Percentiles rank a stretch among this genome's conserved stretches.
Evolutionary conservation across 768 basidiomycete species (phyloP).

Genomic region (Tubosaeta brunneosetosa): DNA sequence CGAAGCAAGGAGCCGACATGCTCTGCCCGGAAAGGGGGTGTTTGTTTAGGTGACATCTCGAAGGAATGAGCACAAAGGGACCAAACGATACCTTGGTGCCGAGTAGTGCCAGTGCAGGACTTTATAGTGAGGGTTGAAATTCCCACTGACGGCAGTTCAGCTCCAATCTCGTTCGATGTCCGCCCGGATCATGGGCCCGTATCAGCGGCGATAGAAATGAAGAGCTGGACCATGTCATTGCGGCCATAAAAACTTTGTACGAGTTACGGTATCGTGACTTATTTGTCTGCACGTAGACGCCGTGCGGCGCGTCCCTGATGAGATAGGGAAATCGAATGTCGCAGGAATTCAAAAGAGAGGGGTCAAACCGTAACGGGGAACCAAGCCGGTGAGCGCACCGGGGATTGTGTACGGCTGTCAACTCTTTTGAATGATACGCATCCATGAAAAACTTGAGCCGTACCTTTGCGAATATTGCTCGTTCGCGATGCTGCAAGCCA

Average conservation of each 20-base stretch:
- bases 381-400: neutral
- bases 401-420: neutral
- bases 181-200: neutral
- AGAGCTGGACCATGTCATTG: neutral
- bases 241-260: neutral
- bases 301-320: neutral
- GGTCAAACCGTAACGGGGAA: neutral
- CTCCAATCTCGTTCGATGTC: neutral
- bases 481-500: no score
- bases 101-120: neutral
- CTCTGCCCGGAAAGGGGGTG: constrained; percentile 43
- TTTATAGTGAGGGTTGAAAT: neutral
- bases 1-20: constrained; percentile 44
- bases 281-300: neutral
- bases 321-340: neutral
- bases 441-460: no score
- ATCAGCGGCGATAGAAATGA: neutral
- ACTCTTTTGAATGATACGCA: no score
- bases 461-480: no score
- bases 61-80: neutral
- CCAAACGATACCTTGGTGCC: neutral
- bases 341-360: neutral
- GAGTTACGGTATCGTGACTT: neutral
- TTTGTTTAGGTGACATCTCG: constrained; percentile 20
- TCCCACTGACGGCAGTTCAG: neutral